Conservation (phyloP, 306 rosid species). For the Vicia villosa region DNA sequence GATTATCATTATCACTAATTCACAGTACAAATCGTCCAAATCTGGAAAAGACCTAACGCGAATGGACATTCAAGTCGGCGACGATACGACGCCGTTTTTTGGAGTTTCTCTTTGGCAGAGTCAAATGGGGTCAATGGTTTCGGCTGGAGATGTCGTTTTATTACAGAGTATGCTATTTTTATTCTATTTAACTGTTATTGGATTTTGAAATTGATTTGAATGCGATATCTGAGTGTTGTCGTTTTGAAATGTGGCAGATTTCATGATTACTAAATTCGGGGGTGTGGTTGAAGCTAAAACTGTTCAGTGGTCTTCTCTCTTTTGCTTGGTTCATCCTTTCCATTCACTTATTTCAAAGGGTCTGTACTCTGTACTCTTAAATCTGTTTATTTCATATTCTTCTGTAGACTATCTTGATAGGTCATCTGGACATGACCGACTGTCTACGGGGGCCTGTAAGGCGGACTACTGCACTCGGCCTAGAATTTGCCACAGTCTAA, state of each 20-base stretch:
- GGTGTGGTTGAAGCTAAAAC: conserved; percentile 67
- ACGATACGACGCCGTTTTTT: conserved; percentile 70
- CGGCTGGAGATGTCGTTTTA: conserved; percentile 61
- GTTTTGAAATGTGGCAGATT: conserved; percentile 49
- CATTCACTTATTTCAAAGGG: conserved; percentile 67
- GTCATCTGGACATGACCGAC: too few relatives aligned
- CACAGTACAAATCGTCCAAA: conserved; percentile 59
- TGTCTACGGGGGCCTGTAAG: too few relatives aligned
- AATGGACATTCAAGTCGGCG: conserved; percentile 80
- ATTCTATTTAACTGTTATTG: neutral
- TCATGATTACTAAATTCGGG: conserved; percentile 68
- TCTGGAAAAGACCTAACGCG: conserved; percentile 52
- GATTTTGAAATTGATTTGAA: conserved; percentile 10
- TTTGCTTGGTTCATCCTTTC: conserved; percentile 56
- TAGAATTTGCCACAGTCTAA: too few relatives aligned
- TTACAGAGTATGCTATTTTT: conserved; percentile 53
- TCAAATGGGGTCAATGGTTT: conserved; percentile 50
- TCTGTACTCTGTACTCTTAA: conserved; percentile 16
- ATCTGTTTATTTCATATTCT: too few relatives aligned
- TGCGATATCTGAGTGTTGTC: too few relatives aligned
- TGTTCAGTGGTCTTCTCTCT: conserved; percentile 68
- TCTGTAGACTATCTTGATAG: too few relatives aligned
- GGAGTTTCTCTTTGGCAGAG: conserved; percentile 72
- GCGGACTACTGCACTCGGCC: too few relatives aligned
- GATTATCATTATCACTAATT: conserved; percentile 5